These are phyloP conservation scores for Yarrowia phangngaensis DNA, from an alignment of 805 yeast species.

Conservation along the genomic window DNA sequence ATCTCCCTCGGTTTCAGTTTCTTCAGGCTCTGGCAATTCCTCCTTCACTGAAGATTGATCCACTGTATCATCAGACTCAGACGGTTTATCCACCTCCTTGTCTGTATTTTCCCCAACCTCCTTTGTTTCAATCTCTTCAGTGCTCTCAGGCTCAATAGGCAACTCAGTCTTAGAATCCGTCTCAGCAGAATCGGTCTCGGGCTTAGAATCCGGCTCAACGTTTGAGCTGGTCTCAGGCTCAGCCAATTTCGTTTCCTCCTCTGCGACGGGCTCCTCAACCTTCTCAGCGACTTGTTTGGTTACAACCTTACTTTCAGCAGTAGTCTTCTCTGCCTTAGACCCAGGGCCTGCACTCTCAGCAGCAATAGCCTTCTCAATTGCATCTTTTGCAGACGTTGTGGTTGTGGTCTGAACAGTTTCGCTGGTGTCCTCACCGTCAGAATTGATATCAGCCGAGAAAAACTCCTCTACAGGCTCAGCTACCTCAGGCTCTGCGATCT, in stretches of 20 bases:
- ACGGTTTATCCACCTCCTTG: neutral
- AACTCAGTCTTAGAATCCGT: neutral
- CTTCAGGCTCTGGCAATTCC: no score
- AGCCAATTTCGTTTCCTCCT: no score
- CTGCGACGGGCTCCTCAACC: neutral
- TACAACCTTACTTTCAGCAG: neutral
- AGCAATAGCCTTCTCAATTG: slow-evolving; percentile 6
- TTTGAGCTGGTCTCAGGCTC: neutral
- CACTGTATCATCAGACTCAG: no score
- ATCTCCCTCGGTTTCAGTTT: no score
- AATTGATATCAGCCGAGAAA: slow-evolving; percentile 19
- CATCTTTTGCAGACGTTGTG: slow-evolving; percentile 13
- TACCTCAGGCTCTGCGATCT: slow-evolving; percentile 7
- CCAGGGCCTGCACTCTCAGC: neutral
- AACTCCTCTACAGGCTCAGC: slow-evolving; percentile 12
- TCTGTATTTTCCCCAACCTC: neutral
- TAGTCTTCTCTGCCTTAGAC: neutral
- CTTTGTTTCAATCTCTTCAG: neutral
- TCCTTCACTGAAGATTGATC: no score
- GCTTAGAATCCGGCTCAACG: neutral
- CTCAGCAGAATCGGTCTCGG: neutral
- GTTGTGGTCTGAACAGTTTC: neutral
- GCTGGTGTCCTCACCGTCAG: slow-evolving; percentile 9
- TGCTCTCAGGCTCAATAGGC: neutral
- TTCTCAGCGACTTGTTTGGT: neutral